Conservation (phyloP, 352 stramenopile species). For the Elongisporangium prolatum region DNA sequence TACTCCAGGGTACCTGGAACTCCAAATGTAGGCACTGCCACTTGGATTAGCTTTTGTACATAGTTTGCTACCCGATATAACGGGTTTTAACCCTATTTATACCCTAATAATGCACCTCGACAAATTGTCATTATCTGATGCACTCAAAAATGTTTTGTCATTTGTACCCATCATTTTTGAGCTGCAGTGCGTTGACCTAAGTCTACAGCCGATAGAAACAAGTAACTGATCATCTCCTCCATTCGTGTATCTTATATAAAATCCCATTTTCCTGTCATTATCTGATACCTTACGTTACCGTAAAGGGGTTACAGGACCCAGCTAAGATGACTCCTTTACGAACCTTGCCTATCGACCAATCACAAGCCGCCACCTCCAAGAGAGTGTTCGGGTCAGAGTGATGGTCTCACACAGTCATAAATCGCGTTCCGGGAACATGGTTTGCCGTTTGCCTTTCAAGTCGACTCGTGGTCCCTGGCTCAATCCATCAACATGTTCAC, state of each 20-base stretch:
- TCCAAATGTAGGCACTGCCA: neutral
- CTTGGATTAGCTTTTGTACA: neutral
- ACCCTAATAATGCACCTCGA: neutral
- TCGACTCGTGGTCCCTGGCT: neutral
- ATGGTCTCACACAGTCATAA: neutral
- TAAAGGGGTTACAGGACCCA: no score
- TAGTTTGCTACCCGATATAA: neutral
- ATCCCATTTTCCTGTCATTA: neutral
- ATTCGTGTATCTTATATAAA: neutral
- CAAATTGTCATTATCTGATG: neutral
- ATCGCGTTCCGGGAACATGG: neutral
- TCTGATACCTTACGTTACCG: neutral
- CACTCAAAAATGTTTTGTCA: neutral
- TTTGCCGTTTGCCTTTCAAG: neutral
- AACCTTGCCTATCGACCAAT: no score
- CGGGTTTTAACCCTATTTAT: neutral
- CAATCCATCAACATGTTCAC: neutral
- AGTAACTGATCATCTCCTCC: neutral
- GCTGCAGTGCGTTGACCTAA: neutral
- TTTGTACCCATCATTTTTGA: neutral
- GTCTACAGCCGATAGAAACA: neutral
- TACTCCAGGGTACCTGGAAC: neutral
- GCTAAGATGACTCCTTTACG: no score
- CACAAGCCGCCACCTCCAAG: neutral
- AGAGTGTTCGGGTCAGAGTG: neutral